These are phyloP conservation scores for Botrytis pseudocinerea DNA, from an alignment of 2,329 filamentous ascomycete species.

Conservation along the genomic window DNA sequence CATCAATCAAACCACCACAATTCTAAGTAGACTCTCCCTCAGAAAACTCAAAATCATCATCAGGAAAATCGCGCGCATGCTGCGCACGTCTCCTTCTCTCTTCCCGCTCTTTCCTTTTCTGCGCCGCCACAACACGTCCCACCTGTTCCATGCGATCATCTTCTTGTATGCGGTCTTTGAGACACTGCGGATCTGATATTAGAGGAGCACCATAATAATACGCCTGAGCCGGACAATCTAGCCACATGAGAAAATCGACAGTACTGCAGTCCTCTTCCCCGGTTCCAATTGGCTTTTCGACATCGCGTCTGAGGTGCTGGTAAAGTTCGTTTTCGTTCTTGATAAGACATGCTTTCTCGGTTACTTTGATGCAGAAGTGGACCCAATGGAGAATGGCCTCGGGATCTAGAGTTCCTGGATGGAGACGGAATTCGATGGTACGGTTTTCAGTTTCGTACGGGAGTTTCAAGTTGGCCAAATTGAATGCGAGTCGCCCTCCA, in stretches of 20 bases:
- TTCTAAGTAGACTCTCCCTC: not conserved
- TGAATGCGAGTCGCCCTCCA: not conserved
- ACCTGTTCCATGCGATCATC: not conserved
- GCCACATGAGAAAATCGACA: constrained; percentile 5
- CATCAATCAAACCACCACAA: too few relatives aligned
- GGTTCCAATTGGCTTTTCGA: not conserved
- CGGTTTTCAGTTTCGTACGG: not conserved
- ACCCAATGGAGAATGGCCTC: constrained; percentile 30
- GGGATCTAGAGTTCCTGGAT: constrained; percentile 32
- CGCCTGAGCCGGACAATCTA: not conserved
- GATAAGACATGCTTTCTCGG: constrained; percentile 5
- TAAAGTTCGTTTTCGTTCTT: not conserved
- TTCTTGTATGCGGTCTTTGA: not conserved
- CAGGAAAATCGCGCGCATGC: not conserved
- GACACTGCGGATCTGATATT: not conserved
- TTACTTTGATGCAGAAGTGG: constrained; percentile 26
- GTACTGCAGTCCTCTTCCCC: not conserved
- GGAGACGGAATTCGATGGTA: constrained; percentile 37
- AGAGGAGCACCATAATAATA: not conserved
- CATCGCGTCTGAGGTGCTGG: not conserved
- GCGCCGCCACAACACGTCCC: too few relatives aligned
- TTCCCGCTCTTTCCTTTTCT: too few relatives aligned
- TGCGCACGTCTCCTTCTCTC: not conserved
- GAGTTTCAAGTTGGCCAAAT: not conserved
- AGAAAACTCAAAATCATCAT: not conserved